phyloP scores from a whole-genome alignment of 768 basidiomycete genomes.

The Suillus subaureus region DNA sequence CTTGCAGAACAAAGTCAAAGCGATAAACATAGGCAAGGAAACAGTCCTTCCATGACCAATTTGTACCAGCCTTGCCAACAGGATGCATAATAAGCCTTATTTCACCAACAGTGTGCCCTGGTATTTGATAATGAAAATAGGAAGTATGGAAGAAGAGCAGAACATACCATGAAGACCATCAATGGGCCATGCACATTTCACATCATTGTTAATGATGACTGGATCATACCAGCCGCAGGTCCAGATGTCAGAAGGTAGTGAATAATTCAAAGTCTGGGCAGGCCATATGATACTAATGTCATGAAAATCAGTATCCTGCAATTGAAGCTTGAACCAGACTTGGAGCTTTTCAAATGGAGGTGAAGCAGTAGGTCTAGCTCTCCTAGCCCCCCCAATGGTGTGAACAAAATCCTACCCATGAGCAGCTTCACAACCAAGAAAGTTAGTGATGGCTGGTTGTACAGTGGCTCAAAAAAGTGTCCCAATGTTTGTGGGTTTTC shows the following conservation, averaged over 20 bases:
- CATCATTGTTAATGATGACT: background rate
- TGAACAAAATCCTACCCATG: background rate
- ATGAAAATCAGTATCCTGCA: background rate
- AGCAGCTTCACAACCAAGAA: background rate
- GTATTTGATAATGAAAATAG: background rate
- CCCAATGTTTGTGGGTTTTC: no score
- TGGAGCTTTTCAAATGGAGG: constrained; percentile 20
- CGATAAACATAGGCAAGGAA: constrained; percentile 31
- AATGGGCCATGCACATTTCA: background rate
- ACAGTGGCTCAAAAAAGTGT: no score
- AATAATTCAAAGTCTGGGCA: background rate
- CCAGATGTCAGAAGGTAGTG: constrained; percentile 6
- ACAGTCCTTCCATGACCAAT: background rate
- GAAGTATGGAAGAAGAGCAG: background rate
- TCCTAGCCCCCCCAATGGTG: background rate
- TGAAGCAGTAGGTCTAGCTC: background rate
- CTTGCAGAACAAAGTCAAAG: constrained; percentile 19
- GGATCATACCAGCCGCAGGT: constrained; percentile 3
- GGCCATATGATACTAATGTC: background rate
- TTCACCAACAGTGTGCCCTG: constrained; percentile 8
- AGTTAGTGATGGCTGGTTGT: constrained; percentile 14
- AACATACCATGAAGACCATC: constrained; percentile 4
- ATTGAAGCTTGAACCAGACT: constrained; percentile 22
- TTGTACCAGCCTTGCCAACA: background rate
- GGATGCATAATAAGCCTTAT: constrained; percentile 7